Evolutionary conservation across 2,329 filamentous ascomycete genomes (phyloP), one percentile per base, ranked within the genome.

Genomic region (Tolypocladium endophyticum): DNA sequence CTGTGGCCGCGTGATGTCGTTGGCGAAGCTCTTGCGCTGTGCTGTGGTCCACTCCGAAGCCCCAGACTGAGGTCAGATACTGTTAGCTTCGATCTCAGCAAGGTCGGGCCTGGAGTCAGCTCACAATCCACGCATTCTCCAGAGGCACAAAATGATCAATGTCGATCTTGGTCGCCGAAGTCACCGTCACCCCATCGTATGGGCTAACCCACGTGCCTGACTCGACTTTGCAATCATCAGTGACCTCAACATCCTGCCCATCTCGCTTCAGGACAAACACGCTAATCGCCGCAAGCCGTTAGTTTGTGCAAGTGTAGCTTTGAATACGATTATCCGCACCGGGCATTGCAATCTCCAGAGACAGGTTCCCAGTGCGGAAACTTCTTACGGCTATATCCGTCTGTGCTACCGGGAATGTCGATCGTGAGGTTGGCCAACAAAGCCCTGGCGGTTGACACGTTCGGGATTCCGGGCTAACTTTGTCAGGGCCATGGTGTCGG

Each of bases 81-180:
- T 25, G 35, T 50, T 28, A 25, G 43, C 14, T 6, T 25, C 2
- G 12, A 47, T 28, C 25, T 16, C 9, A 12, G 4, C 23, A 28
- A 4, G 28, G 56, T 7, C 20, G 11, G 9, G 3, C 8, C 3
- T 12, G 28, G 43, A 18, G n/a, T 25, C 11, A 30, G 73, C 78
- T 67, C 65, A 86, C 83, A 62, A 88, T 85, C 89, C 89, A 93
- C 5, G 89, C 89, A 68, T 92, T 90, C 69, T 87, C 87, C 62
- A 95, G 72, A 0, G 90, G 89, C 3, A 95, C 88, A 74, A 94
- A 80, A 71, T 94, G 90, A 71, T 94, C 90, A 61, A 94, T 93
- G 65, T 93, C 89, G 1, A 94, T 72, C 65, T 92, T 87, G n/a
- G 79, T 81, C 1, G 88, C 82, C 0, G 77, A 76, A 0, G 83